Conservation (phyloP, 1,284 basidiomycete species). For the Retiboletus flavoniger region DNA sequence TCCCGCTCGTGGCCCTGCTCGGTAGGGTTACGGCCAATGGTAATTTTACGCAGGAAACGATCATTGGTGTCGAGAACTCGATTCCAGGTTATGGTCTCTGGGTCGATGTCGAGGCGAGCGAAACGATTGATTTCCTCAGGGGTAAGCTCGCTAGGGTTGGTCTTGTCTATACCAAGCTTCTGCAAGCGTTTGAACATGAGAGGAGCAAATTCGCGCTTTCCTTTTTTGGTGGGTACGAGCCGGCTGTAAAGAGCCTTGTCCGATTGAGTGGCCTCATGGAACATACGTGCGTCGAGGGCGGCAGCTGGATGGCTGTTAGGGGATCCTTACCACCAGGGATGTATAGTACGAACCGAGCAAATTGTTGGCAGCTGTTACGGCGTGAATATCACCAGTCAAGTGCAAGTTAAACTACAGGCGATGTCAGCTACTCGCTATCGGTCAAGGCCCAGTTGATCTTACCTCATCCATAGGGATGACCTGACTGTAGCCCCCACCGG, state of each 20-base stretch:
- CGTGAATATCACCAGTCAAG: slow-evolving; percentile 97
- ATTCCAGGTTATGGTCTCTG: slow-evolving; percentile 95
- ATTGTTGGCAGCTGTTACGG: slow-evolving; percentile 97
- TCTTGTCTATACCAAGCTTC: slow-evolving; percentile 97
- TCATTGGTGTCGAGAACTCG: slow-evolving; percentile 97
- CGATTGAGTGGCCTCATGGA: slow-evolving; percentile 95
- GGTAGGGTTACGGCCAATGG: slow-evolving; percentile 86
- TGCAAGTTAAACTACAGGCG: slow-evolving; percentile 84
- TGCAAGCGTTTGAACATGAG: slow-evolving; percentile 94
- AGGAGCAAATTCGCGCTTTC: slow-evolving; percentile 91
- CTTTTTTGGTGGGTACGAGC: slow-evolving; percentile 91
- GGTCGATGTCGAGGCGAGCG: slow-evolving; percentile 90
- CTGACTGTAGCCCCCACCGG: slow-evolving; percentile 98
- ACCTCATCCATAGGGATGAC: slow-evolving; percentile 99
- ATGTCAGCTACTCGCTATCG: slow-evolving; percentile 6
- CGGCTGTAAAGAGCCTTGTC: slow-evolving; percentile 95
- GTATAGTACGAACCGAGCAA: slow-evolving; percentile 61
- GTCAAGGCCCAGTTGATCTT: slow-evolving; percentile 20
- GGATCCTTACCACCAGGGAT: neutral
- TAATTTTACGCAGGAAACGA: slow-evolving; percentile 93
- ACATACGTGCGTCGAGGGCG: slow-evolving; percentile 95
- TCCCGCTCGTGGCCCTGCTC: slow-evolving; percentile 89
- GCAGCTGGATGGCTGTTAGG: slow-evolving; percentile 60
- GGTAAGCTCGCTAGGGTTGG: slow-evolving; percentile 88
- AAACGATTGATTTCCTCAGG: slow-evolving; percentile 91